phyloP scores from a whole-genome alignment of 306 rosid species.

The Casuarina equisetifolia region DNA sequence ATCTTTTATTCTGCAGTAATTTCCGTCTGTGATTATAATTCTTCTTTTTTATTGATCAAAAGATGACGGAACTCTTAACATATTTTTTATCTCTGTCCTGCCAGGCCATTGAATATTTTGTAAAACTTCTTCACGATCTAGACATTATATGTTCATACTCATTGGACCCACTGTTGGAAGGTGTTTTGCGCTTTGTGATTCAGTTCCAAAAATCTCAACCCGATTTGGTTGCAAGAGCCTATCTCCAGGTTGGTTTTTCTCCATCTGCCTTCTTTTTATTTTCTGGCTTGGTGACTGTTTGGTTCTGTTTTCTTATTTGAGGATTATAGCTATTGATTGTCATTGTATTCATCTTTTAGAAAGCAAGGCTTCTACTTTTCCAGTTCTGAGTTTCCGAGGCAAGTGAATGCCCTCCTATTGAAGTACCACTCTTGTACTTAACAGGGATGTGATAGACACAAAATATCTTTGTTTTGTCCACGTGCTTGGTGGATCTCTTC shows the following conservation, averaged over 20 bases:
- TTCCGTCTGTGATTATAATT: constrained; percentile 22
- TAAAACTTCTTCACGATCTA: constrained; percentile 80
- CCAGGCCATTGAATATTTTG: constrained; percentile 86
- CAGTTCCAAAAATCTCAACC: constrained; percentile 86
- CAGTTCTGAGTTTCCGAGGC: not conserved
- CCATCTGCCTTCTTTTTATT: constrained; percentile 12
- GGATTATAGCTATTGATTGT: not conserved
- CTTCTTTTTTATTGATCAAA: not conserved
- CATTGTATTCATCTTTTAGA: not conserved
- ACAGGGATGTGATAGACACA: not conserved
- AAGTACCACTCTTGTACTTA: not conserved
- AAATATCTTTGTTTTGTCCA: not conserved
- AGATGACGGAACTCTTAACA: not conserved
- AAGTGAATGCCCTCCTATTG: not conserved
- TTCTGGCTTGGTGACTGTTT: constrained; percentile 14
- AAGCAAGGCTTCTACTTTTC: not conserved
- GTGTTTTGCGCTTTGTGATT: constrained; percentile 78
- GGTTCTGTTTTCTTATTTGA: not conserved
- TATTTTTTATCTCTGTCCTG: constrained; percentile 26
- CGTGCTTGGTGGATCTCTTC: not conserved
- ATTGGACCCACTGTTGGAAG: constrained; percentile 70
- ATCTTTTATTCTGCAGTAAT: constrained; percentile 10
- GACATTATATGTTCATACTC: constrained; percentile 69
- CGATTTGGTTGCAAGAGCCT: constrained; percentile 94
- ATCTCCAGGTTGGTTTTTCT: constrained; percentile 73